Evolutionary conservation across 1,284 basidiomycete species (phyloP).

Genomic region (Megacollybia platyphylla): DNA sequence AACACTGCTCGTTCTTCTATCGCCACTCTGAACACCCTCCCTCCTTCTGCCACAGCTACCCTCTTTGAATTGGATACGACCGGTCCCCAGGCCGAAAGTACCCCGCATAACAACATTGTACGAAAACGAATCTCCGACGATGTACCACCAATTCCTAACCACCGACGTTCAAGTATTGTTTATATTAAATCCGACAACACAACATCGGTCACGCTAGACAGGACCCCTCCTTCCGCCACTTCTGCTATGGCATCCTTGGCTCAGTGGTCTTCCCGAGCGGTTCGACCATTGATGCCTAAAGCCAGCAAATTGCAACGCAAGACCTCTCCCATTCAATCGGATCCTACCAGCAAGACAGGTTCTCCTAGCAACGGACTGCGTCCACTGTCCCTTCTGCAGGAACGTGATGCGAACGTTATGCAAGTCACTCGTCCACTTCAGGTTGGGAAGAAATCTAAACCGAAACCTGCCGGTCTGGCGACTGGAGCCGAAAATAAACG

Average conservation of each 20-base stretch:
- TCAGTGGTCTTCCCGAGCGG: slow-evolving; percentile 36
- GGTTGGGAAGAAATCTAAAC: slow-evolving; percentile 39
- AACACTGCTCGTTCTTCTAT: slow-evolving; percentile 40
- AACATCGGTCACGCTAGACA: slow-evolving; percentile 7
- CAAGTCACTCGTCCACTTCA: slow-evolving; percentile 33
- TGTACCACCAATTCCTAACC: slow-evolving; percentile 19
- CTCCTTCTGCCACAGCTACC: slow-evolving; percentile 44
- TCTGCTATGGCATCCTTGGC: slow-evolving; percentile 24
- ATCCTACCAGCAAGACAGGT: slow-evolving; percentile 16
- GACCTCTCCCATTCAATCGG: slow-evolving; percentile 17
- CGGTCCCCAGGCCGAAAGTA: slow-evolving; percentile 49
- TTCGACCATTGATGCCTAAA: slow-evolving; percentile 40
- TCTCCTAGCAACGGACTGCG: slow-evolving; percentile 35
- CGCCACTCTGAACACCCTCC: slow-evolving; percentile 23
- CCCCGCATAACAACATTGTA: slow-evolving; percentile 37
- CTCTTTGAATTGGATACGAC: slow-evolving; percentile 44
- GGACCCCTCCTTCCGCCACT: slow-evolving; percentile 12
- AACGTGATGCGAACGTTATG: slow-evolving; percentile 30
- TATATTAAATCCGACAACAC: slow-evolving; percentile 47
- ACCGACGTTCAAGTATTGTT: slow-evolving; percentile 42
- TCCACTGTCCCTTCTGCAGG: slow-evolving; percentile 50
- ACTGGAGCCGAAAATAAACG: slow-evolving; percentile 29
- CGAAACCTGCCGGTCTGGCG: slow-evolving; percentile 13
- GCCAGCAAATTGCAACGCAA: slow-evolving; percentile 30
- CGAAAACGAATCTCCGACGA: slow-evolving; percentile 22